Base-by-base conservation (phyloP, 2,329 filamentous ascomycete species). In the Cordyceps pruinosa region DNA sequence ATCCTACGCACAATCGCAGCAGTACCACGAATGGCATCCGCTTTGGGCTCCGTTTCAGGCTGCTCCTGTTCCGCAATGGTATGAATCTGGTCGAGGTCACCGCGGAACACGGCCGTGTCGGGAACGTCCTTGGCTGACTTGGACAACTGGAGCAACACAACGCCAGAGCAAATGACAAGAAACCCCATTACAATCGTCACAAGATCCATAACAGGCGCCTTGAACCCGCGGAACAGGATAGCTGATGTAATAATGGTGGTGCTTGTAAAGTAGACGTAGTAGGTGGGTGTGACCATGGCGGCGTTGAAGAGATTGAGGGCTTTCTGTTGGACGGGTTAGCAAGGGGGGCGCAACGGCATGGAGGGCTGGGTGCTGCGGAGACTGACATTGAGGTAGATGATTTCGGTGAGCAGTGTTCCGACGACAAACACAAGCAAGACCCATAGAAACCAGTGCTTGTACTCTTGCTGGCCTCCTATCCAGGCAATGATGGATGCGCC, bases 121-220 rank as follows among this genome's bases (percentile, higher is more conserved):
- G 94, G 94, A 0, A 99, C 93, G 67, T 99, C 93, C 69, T 97
- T 99, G 65, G 94, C 90, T 0, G 93, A 97, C 70, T 97, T 97
- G 53, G 94, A 97, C n/a, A 99, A 82, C 69, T 99, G 94, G 10
- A 99, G 76, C 8, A 99, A 75, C 1, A 97, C 87, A 6, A 97
- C 94, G 1, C 94, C 94, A 0, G 91, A 82, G 70, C 94, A 99
- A 60, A 99, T 99, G 60, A 88, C 87, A 41, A 99, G 75, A 74
- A 99, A 99, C 1, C 94, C 94, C 75, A 96, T 84, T 57, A 97
- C 87, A 30, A 97, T 89, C 0, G 91, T 96, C 46, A 89, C 79
- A 58, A 99, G 97, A 26, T 88, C 83, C 6, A 84, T 80, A 0
- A 83, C 79, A 0, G 89, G 89, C 35, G 93, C 94, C 68, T 96